Conservation (phyloP, 495 filamentous ascomycete genomes). For the Lophiostoma macrostomum region DNA sequence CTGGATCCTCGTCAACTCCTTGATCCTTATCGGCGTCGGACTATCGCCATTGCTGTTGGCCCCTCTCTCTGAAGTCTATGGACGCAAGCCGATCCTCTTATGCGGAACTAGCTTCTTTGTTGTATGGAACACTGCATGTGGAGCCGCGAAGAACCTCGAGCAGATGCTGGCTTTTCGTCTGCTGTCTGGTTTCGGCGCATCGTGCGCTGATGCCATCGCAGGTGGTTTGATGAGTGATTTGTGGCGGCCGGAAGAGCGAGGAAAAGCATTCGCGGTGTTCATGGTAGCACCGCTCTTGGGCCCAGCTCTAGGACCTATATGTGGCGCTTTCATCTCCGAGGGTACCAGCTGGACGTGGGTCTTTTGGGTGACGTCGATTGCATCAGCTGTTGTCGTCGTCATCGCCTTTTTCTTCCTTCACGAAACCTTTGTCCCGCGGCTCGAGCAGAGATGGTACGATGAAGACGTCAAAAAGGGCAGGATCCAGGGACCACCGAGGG, state of each 20-base stretch:
- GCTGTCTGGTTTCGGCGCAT: conserved; percentile 51
- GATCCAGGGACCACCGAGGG: not conserved
- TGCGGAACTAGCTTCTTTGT: conserved; percentile 54
- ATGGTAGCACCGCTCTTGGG: conserved; percentile 51
- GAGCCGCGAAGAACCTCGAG: conserved; percentile 44
- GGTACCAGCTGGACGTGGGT: conserved; percentile 63
- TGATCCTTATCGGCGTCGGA: conserved; percentile 52
- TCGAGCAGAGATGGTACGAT: not conserved
- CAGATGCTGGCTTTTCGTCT: conserved; percentile 58
- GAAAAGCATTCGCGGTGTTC: conserved; percentile 51
- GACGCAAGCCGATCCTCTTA: conserved; percentile 52
- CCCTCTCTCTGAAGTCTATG: conserved; percentile 63
- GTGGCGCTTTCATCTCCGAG: conserved; percentile 52
- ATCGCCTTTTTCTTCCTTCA: not conserved
- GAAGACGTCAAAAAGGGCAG: conserved; percentile 28
- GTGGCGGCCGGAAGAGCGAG: conserved; percentile 45
- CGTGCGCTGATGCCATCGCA: conserved; percentile 48
- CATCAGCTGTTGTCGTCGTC: not conserved
- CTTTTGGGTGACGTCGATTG: conserved; percentile 54
- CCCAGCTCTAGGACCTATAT: conserved; percentile 53
- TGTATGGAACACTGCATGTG: conserved; percentile 53
- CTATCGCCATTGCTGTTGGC: conserved; percentile 58
- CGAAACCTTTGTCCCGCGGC: conserved; percentile 30
- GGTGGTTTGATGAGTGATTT: conserved; percentile 55
- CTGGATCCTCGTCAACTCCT: conserved; percentile 39